Percentiles rank a stretch among this genome's conserved stretches.
phyloP scores from a whole-genome alignment of 805 yeast genomes.

The Metschnikowia dekortorum region DNA sequence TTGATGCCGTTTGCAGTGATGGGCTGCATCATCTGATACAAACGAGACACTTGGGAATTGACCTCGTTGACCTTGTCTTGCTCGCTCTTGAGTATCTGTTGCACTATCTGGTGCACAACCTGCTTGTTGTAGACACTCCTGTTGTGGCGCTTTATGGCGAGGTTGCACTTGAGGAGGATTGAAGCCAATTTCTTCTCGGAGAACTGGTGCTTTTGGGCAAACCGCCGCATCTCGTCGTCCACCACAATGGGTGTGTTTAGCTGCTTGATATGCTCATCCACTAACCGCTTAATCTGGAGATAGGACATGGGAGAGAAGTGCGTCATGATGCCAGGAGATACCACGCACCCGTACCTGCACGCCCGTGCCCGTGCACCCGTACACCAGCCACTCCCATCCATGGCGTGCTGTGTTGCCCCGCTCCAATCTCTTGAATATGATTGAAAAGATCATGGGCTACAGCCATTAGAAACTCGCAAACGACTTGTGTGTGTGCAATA shows the following conservation, averaged over 20 bases:
- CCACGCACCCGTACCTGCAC: neutral
- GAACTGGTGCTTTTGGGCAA: constrained; percentile 10
- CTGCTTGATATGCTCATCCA: constrained; percentile 28
- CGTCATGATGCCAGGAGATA: neutral
- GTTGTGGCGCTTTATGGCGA: constrained; percentile 24
- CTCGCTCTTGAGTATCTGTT: constrained; percentile 33
- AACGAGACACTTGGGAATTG: constrained; percentile 23
- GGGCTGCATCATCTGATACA: constrained; percentile 23
- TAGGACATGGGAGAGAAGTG: constrained; percentile 18
- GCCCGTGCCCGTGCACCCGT: neutral
- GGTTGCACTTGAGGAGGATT: constrained; percentile 22
- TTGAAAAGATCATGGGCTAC: too few relatives aligned
- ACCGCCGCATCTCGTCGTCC: constrained; percentile 15
- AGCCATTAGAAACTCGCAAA: too few relatives aligned
- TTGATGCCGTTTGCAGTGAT: constrained; percentile 11
- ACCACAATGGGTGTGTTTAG: constrained; percentile 26
- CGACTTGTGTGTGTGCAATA: too few relatives aligned
- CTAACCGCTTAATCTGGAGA: constrained; percentile 28
- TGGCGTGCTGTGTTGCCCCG: too few relatives aligned
- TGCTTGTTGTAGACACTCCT: constrained; percentile 25
- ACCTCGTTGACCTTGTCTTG: constrained; percentile 24
- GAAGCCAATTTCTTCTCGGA: constrained; percentile 14
- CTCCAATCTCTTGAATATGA: too few relatives aligned
- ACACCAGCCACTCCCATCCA: neutral
- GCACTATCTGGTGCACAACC: constrained; percentile 32